A percentile compares a stretch with the other conserved stretches of the same genome.
phyloP scores from a whole-genome alignment of 192 early-diverging fungal genomes.

The Obelidium mucronatum region DNA sequence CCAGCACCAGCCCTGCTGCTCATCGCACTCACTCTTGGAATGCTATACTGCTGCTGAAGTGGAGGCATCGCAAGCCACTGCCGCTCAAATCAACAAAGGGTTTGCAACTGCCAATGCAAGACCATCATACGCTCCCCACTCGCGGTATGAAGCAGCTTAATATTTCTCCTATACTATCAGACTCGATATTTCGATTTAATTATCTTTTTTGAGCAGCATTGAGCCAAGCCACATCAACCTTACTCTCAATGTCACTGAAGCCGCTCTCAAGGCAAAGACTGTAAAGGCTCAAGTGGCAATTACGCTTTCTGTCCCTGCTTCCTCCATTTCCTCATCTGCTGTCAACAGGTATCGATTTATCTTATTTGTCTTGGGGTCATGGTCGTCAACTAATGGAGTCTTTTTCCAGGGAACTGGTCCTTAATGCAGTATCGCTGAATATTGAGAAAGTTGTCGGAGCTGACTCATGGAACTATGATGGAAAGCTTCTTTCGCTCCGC shows the following conservation, averaged over 20 bases:
- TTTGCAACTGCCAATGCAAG: constrained; percentile 13
- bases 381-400: background rate
- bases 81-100: constrained; percentile 22
- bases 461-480: constrained; percentile 22
- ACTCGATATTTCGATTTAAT: background rate
- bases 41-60: background rate
- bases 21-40: constrained; percentile 1
- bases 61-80: background rate
- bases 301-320: background rate
- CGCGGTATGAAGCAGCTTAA: background rate
- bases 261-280: background rate
- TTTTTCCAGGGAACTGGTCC: constrained; percentile 9
- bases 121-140: constrained; percentile 34
- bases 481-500: constrained; percentile 12
- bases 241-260: constrained; percentile 13
- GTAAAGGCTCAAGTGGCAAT: constrained; percentile 11
- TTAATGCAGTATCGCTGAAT: constrained; percentile 9
- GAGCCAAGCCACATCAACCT: constrained; percentile 2
- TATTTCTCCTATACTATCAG: background rate
- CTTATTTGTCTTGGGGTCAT: background rate
- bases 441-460: constrained; percentile 17
- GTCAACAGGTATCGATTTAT: background rate
- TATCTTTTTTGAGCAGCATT: background rate
- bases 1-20: constrained; percentile 19
- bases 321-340: background rate